Percentiles rank a stretch among this genome's conserved stretches.
Conservation (phyloP, 2,329 filamentous ascomycete genomes). For the Chrysosporium keratinophilum region DNA sequence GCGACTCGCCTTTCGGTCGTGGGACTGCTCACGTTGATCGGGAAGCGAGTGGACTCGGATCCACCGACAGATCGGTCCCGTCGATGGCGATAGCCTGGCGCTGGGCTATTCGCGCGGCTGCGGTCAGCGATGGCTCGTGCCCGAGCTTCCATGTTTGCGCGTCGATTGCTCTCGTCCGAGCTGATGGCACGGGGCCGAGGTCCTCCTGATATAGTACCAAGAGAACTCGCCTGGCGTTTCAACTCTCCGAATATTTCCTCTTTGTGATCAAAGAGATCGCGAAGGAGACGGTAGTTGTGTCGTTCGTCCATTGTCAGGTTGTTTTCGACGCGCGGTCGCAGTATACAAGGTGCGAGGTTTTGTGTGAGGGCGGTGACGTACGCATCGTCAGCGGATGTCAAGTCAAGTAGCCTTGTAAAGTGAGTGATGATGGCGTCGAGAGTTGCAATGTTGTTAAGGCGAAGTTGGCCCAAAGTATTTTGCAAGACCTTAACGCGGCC, state of each 20-base stretch:
- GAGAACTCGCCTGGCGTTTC: constrained; percentile 54
- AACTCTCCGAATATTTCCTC: constrained; percentile 90
- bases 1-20: constrained; percentile 40
- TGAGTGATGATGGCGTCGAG: constrained; percentile 96
- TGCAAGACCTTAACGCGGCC: constrained; percentile 83
- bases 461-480: constrained; percentile 86
- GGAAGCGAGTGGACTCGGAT: constrained; percentile 67
- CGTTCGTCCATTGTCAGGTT: constrained; percentile 92
- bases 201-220: constrained; percentile 15
- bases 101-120: constrained; percentile 63
- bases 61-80: constrained; percentile 65
- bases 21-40: constrained; percentile 59
- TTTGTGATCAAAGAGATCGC: constrained; percentile 88
- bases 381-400: constrained; percentile 87
- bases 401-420: constrained; percentile 89
- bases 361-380: constrained; percentile 68
- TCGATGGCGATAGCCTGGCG: constrained; percentile 48
- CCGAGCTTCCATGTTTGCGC: constrained; percentile 87
- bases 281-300: constrained; percentile 79
- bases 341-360: constrained; percentile 68
- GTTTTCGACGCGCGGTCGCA: constrained; percentile 77
- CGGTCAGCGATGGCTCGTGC: constrained; percentile 65
- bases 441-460: constrained; percentile 96
- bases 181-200: constrained; percentile 72
- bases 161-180: constrained; percentile 90